phyloP scores from a whole-genome alignment of 257 asterid species.

The Petunia secreta region DNA sequence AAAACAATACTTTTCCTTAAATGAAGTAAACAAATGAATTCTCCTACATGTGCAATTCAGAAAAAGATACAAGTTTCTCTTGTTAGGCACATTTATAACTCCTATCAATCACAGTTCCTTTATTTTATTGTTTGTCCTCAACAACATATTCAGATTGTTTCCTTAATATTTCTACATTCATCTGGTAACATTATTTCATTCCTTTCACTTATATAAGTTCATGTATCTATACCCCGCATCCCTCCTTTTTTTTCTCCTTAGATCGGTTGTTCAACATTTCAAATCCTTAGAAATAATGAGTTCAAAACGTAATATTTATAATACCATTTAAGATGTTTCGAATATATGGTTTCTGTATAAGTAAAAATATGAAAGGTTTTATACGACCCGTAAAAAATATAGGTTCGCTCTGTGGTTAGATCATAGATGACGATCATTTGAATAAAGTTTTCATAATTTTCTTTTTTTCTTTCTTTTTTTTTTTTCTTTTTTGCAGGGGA shows the following conservation, averaged over 20 bases:
- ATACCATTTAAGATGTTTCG: too few species aligned
- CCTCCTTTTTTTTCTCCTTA: background rate
- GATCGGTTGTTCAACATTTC: background rate
- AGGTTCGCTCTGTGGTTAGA: background rate
- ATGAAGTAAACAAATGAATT: slow-evolving; percentile 23
- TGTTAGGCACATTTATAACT: background rate
- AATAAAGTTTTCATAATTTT: background rate
- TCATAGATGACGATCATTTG: background rate
- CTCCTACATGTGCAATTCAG: background rate
- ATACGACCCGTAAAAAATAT: too few species aligned
- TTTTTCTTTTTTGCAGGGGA: background rate
- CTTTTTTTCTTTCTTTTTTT: background rate
- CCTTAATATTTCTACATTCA: background rate
- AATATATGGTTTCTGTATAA: too few species aligned
- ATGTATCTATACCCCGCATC: background rate
- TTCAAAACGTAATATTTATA: background rate
- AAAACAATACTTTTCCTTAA: slow-evolving; percentile 20
- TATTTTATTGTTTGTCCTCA: slow-evolving; percentile 14
- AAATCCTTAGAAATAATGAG: background rate
- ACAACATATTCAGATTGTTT: background rate
- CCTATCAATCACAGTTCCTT: background rate
- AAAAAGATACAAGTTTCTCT: background rate
- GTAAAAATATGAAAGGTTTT: too few species aligned
- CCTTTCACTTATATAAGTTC: background rate
- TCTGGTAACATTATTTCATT: slow-evolving; percentile 3